Conservation (phyloP, 345 rosid species). For the Salix arbutifolia region DNA sequence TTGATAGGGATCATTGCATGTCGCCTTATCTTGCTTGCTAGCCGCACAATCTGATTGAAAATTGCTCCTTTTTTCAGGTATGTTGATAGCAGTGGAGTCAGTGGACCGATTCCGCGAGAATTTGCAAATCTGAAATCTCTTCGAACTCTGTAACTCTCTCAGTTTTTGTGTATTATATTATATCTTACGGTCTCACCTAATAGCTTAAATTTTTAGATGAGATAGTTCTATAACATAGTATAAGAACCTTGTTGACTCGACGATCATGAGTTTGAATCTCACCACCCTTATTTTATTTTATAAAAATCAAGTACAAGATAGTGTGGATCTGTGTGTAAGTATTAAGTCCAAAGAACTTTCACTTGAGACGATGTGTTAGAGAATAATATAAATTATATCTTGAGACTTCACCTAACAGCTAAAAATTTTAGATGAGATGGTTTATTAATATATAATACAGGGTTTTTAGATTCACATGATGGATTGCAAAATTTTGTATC, state of each 20-base stretch:
- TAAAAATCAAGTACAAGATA: no score
- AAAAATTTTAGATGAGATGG: no score
- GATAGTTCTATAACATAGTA: no score
- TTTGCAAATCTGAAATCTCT: constrained; percentile 47
- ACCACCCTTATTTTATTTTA: no score
- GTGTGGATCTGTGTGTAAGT: fast-evolving
- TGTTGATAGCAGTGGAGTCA: constrained; percentile 58
- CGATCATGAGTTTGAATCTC: no score
- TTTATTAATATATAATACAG: neutral
- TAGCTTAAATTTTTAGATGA: no score
- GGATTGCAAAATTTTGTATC: neutral
- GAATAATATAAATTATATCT: no score
- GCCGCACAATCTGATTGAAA: constrained; percentile 2
- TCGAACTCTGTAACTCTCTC: constrained; percentile 33
- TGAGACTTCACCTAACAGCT: no score
- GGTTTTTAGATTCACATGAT: neutral
- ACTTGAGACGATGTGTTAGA: no score
- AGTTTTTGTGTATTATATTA: neutral
- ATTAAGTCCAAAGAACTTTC: no score
- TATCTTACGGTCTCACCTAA: no score
- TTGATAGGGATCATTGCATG: neutral
- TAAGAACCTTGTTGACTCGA: no score
- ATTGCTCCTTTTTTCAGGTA: constrained; percentile 35
- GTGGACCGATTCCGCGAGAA: constrained; percentile 46
- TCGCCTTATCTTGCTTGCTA: neutral